Percentiles rank a stretch among this genome's conserved stretches.
Evolutionary conservation across 1,284 basidiomycete genomes (phyloP).

Genomic region (Cryptococcus sp.): DNA sequence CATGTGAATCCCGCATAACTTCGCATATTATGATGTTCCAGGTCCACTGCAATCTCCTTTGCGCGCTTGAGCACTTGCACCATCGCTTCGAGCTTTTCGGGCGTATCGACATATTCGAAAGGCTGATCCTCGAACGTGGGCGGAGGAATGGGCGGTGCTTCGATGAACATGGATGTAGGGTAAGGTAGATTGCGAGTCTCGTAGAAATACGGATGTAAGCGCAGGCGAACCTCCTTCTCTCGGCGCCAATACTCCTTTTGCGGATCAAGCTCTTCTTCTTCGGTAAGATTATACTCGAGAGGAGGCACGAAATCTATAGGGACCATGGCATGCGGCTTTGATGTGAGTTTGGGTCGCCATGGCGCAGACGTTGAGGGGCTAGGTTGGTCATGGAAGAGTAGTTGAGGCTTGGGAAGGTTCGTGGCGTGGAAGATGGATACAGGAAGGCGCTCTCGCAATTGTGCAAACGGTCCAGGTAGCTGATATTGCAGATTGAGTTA

Average conservation of each 20-base stretch:
- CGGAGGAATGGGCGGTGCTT: constrained; percentile 57
- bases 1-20: constrained; percentile 87
- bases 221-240: constrained; percentile 16
- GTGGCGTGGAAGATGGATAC: constrained; percentile 66
- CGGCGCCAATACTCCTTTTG: constrained; percentile 9
- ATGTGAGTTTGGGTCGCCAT: constrained; percentile 63
- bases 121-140: constrained; percentile 68
- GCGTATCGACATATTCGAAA: constrained; percentile 70
- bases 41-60: constrained; percentile 87
- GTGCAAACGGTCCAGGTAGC: constrained; percentile 41
- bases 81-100: constrained; percentile 30
- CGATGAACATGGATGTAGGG: constrained; percentile 67
- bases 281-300: constrained; percentile 19
- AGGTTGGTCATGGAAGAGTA: constrained; percentile 63
- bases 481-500: constrained; percentile 5
- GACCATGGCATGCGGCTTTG: constrained; percentile 75
- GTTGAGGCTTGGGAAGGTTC: constrained; percentile 75
- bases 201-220: constrained; percentile 74
- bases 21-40: constrained; percentile 89
- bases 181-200: constrained; percentile 74
- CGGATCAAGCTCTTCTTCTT: constrained; percentile 22
- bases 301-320: constrained; percentile 61
- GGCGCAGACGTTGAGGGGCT: constrained; percentile 61
- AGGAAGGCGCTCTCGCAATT: constrained; percentile 20
- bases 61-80: constrained; percentile 62